Evolutionary conservation across 1,284 basidiomycete genomes (phyloP), one percentile per base, ranked within the genome.

Genomic region (Sporisorium sorghi): DNA sequence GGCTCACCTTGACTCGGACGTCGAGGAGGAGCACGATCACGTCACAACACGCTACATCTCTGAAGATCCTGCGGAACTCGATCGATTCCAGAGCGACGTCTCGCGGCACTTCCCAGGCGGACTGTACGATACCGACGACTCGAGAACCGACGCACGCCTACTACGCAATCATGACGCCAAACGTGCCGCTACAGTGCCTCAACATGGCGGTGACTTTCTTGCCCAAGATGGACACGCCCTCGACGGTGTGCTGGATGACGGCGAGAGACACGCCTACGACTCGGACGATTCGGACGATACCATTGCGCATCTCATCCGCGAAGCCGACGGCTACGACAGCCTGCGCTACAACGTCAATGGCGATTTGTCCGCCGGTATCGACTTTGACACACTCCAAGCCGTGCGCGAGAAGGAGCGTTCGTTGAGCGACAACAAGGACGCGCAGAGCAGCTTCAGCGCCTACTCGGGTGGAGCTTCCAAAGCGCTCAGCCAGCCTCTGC

Each of bases 401-500:
- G 60, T 60, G 26, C 60, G 46, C 37, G 53, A 67, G n/a, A 39
- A 57, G 19, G 53, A 59, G 26, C 50, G 47, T n/a, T 60, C 56
- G 15, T 8, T 58, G 4, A 53, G 57, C 54, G 59, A 64, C 15
- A 50, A 43, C 40, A 56, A 57, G 23, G 67, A 70, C 32, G 57
- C 57, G 14, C 43, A 61, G 15, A 68, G 64, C 39, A 44, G 32
- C 19, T 26, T 54, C 28, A 75, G 70, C 23, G 40, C 73, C 17
- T 67, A 63, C 56, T 80, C 78, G 26, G 79, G 79, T 11, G 77
- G 77, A 5, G 79, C 79, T 10, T 56, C 69, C 47, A 65, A 66
- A 14, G 60, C 68, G 15, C 67, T 83, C 28, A 75, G 66, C 35
- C 74, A 76, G 50, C 78, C 81, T 3, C 69, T 84, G 44, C 50